Conservation (phyloP, 108 stramenopile species). For the Discostella pseudostelligera region DNA sequence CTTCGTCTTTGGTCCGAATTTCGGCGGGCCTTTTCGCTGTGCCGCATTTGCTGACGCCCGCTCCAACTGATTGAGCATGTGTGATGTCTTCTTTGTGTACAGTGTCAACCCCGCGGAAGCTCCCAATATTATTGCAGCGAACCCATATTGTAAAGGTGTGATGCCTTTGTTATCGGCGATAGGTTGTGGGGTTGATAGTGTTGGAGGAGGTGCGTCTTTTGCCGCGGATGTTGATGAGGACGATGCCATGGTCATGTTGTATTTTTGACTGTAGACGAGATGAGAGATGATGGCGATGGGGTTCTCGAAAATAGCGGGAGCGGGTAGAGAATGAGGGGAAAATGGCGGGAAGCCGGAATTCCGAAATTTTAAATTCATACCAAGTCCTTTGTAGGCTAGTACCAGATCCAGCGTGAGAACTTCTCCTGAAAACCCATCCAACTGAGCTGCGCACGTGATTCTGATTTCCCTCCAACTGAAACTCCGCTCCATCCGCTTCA, state of each 20-base stretch:
- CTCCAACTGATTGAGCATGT: constrained; percentile 62
- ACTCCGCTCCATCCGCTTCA: too few species aligned
- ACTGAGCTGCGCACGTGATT: too few species aligned
- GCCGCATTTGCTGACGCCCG: constrained; percentile 37
- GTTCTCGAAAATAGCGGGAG: too few species aligned
- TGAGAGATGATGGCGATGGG: too few species aligned
- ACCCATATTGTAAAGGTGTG: constrained; percentile 47
- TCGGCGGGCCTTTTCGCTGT: constrained; percentile 46
- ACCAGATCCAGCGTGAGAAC: too few species aligned
- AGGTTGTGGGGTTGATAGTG: not conserved
- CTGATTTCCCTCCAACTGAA: too few species aligned
- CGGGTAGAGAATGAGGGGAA: too few species aligned
- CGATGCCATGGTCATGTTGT: not conserved
- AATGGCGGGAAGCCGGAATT: too few species aligned
- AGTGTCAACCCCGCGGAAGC: constrained; percentile 70
- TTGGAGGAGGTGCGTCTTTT: not conserved
- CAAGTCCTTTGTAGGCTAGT: too few species aligned
- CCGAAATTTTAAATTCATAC: too few species aligned
- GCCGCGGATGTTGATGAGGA: not conserved
- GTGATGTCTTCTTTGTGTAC: constrained; percentile 65
- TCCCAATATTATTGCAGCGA: constrained; percentile 55
- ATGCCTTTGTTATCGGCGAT: not conserved
- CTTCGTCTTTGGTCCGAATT: constrained; percentile 66
- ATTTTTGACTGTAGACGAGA: too few species aligned
- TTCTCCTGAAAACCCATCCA: too few species aligned